A percentile compares a stretch with the other conserved stretches of the same genome.
Evolutionary conservation across 129 eudicot species (phyloP).

Genomic region (Sambucus nigra): DNA sequence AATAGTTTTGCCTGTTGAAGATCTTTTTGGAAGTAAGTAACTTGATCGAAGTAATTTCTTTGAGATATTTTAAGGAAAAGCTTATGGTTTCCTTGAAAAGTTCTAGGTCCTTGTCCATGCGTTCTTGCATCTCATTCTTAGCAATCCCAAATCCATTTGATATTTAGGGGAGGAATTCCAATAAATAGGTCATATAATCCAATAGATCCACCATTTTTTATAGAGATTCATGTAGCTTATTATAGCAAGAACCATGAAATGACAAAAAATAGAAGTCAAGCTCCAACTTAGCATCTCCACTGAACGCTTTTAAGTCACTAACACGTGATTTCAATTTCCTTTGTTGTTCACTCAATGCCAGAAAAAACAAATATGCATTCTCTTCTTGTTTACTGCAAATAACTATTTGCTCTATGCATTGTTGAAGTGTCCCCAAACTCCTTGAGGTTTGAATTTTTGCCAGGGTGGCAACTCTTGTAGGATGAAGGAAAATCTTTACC

Average conservation of each 20-base stretch:
- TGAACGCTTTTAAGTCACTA: conserved; percentile 23
- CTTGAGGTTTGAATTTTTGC: conserved; percentile 36
- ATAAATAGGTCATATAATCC: conserved; percentile 25
- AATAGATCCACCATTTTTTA: conserved; percentile 43
- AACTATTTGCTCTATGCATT: conserved; percentile 30
- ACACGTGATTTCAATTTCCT: conserved; percentile 24
- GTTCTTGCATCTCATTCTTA: conserved; percentile 41
- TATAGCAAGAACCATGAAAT: conserved; percentile 36
- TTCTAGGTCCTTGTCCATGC: conserved; percentile 22
- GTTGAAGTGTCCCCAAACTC: conserved; percentile 33
- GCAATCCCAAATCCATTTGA: conserved; percentile 15
- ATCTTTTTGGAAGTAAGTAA: conserved; percentile 8
- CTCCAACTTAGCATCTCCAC: conserved; percentile 40
- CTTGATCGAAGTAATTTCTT: conserved; percentile 19
- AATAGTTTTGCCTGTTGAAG: conserved; percentile 17
- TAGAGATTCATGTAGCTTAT: conserved; percentile 26
- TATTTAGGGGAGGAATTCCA: conserved; percentile 25
- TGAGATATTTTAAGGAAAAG: conserved; percentile 28
- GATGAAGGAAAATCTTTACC: conserved; percentile 49
- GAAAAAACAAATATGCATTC: conserved; percentile 3
- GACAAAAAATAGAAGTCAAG: conserved; percentile 67
- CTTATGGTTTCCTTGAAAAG: conserved; percentile 26
- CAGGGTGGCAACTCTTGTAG: conserved; percentile 50
- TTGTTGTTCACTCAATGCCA: conserved; percentile 23
- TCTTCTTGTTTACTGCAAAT: conserved; percentile 13